Evolutionary conservation across 1,284 basidiomycete genomes (phyloP).

Genomic region (Apiotrichum akiyoshidainum): DNA sequence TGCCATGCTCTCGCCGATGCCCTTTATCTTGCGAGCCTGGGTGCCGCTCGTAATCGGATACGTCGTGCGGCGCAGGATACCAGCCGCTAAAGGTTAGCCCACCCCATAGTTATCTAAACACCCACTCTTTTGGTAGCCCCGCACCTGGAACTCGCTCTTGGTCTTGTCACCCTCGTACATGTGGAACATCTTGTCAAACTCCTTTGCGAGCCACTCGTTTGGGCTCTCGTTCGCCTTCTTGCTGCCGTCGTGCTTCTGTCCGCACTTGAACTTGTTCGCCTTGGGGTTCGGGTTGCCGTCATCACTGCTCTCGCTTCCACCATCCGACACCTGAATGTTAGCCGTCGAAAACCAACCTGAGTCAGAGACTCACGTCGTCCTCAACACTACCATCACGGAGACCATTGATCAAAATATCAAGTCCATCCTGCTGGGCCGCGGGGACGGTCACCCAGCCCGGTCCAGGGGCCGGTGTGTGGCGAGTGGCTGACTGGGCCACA

Average conservation of each 20-base stretch:
- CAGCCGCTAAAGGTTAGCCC: conserved; percentile 30
- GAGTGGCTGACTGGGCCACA: conserved; percentile 20
- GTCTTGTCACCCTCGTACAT: conserved; percentile 39
- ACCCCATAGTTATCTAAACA: neutral
- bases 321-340: neutral
- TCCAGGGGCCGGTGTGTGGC: conserved; percentile 25
- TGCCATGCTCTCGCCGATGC: conserved; percentile 71
- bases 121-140: conserved; percentile 36
- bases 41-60: conserved; percentile 61
- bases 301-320: neutral
- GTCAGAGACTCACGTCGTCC: conserved; percentile 2
- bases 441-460: conserved; percentile 32
- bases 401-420: conserved; percentile 42
- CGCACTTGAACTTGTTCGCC: conserved; percentile 37
- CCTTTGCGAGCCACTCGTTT: conserved; percentile 45
- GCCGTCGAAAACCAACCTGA: neutral
- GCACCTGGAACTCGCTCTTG: conserved; percentile 41
- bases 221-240: conserved; percentile 23
- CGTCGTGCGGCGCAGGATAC: conserved; percentile 45
- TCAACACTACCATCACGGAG: conserved; percentile 28
- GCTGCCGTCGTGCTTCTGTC: conserved; percentile 33
- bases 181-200: conserved; percentile 42
- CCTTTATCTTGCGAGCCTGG: conserved; percentile 63
- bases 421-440: conserved; percentile 26
- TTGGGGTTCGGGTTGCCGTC: conserved; percentile 18